Evolutionary conservation across 1,284 basidiomycete species (phyloP).

Genomic region (Trichosporon asahii): DNA sequence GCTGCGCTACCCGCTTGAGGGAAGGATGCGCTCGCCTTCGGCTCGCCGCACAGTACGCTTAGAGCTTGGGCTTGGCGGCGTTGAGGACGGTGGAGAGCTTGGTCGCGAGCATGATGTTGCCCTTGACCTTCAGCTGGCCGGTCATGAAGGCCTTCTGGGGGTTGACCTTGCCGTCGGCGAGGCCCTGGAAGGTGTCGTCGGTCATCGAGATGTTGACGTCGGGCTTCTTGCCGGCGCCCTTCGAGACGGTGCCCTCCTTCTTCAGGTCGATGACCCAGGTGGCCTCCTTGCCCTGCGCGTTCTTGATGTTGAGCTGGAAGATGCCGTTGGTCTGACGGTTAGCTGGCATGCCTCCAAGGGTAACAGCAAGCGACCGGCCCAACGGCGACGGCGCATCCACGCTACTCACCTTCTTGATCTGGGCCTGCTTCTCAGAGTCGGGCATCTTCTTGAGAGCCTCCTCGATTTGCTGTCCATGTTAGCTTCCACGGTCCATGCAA

Average conservation of each 20-base stretch:
- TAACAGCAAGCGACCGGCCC: too few relatives aligned
- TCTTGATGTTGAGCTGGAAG: conserved; percentile 84
- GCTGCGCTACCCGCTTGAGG: too few relatives aligned
- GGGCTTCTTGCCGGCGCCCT: conserved; percentile 65
- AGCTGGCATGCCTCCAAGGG: not conserved
- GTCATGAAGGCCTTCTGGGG: conserved; percentile 95
- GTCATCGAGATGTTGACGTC: conserved; percentile 53
- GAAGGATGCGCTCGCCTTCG: not conserved
- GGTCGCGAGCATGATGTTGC: conserved; percentile 55
- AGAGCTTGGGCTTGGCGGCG: conserved; percentile 49
- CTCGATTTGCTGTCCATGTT: conserved; percentile 54
- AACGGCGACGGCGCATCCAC: not conserved
- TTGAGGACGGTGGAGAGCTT: conserved; percentile 80
- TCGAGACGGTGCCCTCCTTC: conserved; percentile 75
- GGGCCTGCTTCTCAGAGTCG: conserved; percentile 70
- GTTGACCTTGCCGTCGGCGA: conserved; percentile 56
- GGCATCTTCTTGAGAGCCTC: conserved; percentile 63
- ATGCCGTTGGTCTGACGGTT: conserved; percentile 74
- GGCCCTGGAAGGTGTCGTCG: conserved; percentile 48
- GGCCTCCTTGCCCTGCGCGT: conserved; percentile 68
- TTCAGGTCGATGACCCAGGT: conserved; percentile 90
- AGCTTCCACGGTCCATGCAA: not conserved
- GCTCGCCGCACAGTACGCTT: conserved; percentile 7
- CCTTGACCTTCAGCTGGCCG: conserved; percentile 64
- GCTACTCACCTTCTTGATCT: conserved; percentile 63